Evolutionary conservation across 805 yeast species (phyloP), one percentile per base, ranked within the genome.

Genomic region (Saitoella complicata): DNA sequence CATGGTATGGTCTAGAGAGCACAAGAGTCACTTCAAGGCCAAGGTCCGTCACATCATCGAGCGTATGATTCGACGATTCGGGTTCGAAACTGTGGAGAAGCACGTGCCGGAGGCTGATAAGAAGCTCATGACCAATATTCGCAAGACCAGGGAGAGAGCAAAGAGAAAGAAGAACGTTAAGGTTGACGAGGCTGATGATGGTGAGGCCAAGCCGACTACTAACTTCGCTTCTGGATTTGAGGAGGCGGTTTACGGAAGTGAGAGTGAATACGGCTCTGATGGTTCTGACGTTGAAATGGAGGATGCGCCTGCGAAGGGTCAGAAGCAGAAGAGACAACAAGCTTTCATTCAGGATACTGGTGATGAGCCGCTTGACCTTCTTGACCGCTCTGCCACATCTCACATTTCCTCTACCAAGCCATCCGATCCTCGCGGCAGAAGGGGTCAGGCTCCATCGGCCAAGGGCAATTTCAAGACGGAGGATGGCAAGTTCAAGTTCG

Each of bases 1-100:
- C 55, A 69, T 91, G 73, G 76, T 77, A 49, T 87, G 96, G 91
- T 84, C 95, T 38, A 91, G 85, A 60, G 96, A 87, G 59, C 96
- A 88, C 63, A 84, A 85, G 57, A 93, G 94, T 41, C 95, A 86
- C 58, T 91, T 91, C 71, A 86, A 84, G 60, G 74, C 87, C 9
- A 88, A 84, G 62, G 88, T 91, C 35, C 84, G 85, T 66, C 96
- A 91, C 58, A 80, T 91, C 45, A 68, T 91, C 50, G 99, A 91
- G 69, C 75, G 97, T 55, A 67, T 91, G 56, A 74, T 88, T 45
- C 75, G 98, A 59, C 78, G 86, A 58, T 85, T 84, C 58, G 95
- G 97, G n/a, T 71, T 75, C 49, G 96, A 87, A 33, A 71, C 68
- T n/a, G 73, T 91, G 43, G 94, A 82, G 57, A 66, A 66, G 44